Conservation (phyloP, 176 grass and related monocot genomes). For the Juncus inflexus region DNA sequence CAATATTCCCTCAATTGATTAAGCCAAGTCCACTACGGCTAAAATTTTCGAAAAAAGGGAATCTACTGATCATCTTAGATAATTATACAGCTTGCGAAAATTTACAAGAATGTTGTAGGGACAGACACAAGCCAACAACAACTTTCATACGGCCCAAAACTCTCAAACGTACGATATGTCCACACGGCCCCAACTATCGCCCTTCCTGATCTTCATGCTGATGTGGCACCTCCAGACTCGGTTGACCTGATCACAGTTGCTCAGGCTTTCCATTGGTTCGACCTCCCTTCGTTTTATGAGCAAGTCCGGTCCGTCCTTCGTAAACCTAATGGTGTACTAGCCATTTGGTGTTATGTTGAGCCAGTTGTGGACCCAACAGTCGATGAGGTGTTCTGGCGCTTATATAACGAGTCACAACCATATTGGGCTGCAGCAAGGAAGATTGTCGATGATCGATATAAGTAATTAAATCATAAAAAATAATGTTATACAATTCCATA, state of each 20-base stretch:
- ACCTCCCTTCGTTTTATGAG: conserved; percentile 65
- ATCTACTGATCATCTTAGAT: too few species aligned
- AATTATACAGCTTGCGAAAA: conserved; percentile 47
- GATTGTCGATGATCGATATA: conserved; percentile 65
- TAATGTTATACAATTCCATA: not conserved
- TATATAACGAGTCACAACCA: conserved; percentile 43
- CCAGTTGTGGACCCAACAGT: conserved; percentile 46
- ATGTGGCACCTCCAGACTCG: conserved; percentile 38
- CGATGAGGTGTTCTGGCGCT: conserved; percentile 50
- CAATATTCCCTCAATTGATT: too few species aligned
- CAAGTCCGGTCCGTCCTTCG: conserved; percentile 45
- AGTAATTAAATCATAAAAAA: not conserved
- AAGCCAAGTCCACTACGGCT: too few species aligned
- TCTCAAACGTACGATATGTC: conserved; percentile 53
- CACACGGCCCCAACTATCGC: conserved; percentile 40
- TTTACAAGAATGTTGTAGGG: conserved; percentile 59
- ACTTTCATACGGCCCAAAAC: conserved; percentile 38
- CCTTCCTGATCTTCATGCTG: conserved; percentile 27
- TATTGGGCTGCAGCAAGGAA: conserved; percentile 57
- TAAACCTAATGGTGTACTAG: conserved; percentile 45
- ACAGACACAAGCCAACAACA: conserved; percentile 87
- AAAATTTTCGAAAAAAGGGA: not conserved
- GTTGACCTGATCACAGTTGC: conserved; percentile 74
- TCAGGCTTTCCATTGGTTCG: conserved; percentile 87
- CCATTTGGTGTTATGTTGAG: conserved; percentile 86